These are phyloP conservation scores for Calonectria pauciramosa DNA, from an alignment of 2,329 filamentous ascomycete genomes.

Conservation along the genomic window DNA sequence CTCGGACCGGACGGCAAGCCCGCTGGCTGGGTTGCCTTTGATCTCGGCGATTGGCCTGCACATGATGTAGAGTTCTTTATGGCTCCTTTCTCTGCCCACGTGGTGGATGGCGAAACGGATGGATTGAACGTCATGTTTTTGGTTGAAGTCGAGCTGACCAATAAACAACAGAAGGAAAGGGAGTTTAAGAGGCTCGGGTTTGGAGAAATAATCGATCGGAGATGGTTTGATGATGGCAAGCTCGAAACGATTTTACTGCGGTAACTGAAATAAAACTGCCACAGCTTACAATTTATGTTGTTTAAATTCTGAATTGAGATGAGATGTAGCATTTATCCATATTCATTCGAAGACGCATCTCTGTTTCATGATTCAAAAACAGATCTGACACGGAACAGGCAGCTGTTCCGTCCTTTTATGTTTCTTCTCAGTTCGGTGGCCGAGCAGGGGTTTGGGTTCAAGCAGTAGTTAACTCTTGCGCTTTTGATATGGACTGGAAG, in stretches of 20 bases:
- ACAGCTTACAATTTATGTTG: no score
- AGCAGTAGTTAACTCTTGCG: no score
- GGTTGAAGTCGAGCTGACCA: neutral
- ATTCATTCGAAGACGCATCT: no score
- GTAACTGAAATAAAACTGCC: neutral
- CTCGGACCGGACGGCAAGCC: neutral
- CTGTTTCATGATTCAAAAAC: no score
- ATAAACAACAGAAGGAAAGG: neutral
- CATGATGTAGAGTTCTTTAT: neutral
- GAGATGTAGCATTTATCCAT: no score
- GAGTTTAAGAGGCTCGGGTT: neutral
- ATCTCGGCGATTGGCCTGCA: neutral
- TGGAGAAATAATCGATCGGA: neutral
- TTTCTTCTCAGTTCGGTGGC: no score
- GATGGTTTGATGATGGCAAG: neutral
- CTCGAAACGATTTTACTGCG: neutral
- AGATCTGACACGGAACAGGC: no score
- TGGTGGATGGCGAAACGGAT: neutral
- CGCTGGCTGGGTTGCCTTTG: neutral
- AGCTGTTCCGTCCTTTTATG: no score
- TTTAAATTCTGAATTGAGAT: no score
- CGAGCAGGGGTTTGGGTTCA: no score
- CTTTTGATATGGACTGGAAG: no score
- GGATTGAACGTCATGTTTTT: neutral
- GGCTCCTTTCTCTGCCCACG: neutral